Conservation (phyloP, 2,329 filamentous ascomycete genomes). For the Talaromyces verruculosus region DNA sequence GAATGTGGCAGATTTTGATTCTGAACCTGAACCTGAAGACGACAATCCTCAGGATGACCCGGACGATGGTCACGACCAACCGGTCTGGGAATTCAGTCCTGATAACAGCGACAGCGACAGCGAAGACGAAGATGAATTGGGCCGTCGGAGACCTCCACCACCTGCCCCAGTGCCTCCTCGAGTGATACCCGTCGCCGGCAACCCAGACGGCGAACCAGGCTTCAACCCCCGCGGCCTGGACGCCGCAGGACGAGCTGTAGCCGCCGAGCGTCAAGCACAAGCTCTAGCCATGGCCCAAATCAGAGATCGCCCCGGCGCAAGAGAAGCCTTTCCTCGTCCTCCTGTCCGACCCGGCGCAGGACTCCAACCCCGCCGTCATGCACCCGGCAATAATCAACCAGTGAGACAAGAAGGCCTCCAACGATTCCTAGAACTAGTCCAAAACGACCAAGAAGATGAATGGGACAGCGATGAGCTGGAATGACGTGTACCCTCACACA, state of each 20-base stretch:
- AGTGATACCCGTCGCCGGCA: constrained; percentile 31
- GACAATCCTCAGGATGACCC: constrained; percentile 25
- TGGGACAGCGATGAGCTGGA: constrained; percentile 61
- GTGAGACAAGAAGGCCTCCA: constrained; percentile 44
- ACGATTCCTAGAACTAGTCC: constrained; percentile 54
- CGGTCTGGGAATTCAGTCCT: constrained; percentile 25
- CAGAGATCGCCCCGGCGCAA: constrained; percentile 30
- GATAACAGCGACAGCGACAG: constrained; percentile 28
- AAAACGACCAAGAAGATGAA: constrained; percentile 57
- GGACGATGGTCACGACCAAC: constrained; percentile 26
- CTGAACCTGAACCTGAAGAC: constrained; percentile 25
- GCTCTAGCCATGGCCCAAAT: constrained; percentile 42
- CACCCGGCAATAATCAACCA: constrained; percentile 18
- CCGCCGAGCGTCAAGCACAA: constrained; percentile 41
- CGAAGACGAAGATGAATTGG: constrained; percentile 20
- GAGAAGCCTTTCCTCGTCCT: constrained; percentile 23
- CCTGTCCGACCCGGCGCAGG: constrained; percentile 20
- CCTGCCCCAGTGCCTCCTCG: constrained; percentile 43
- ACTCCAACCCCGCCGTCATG: constrained; percentile 20
- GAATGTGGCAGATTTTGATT: constrained; percentile 40
- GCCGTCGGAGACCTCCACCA: constrained; percentile 37
- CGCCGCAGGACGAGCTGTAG: constrained; percentile 39
- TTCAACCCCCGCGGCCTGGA: constrained; percentile 30
- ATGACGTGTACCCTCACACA: background rate
- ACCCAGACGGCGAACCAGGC: constrained; percentile 31